phyloP scores from a whole-genome alignment of 805 yeast species.

The Suhomyces xylopsoci region DNA sequence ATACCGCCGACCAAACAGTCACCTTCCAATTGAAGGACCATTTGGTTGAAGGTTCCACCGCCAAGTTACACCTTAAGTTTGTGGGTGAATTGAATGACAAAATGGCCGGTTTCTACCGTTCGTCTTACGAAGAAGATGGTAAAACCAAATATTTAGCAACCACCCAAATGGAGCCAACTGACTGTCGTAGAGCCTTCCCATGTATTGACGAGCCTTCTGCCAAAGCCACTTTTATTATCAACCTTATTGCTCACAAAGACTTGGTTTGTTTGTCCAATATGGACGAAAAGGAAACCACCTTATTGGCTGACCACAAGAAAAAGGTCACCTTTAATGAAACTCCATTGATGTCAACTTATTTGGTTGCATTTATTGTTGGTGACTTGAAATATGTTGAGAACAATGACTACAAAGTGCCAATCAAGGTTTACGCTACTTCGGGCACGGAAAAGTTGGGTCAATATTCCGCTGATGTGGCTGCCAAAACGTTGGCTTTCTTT shows the following conservation, averaged over 20 bases:
- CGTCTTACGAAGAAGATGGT: conserved; percentile 61
- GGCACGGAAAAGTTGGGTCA: conserved; percentile 70
- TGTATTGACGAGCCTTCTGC: conserved; percentile 82
- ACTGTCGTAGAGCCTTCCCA: conserved; percentile 85
- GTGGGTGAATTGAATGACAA: conserved; percentile 67
- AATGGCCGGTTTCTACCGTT: conserved; percentile 82
- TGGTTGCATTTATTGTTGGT: conserved; percentile 80
- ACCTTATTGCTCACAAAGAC: conserved; percentile 53
- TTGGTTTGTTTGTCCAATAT: conserved; percentile 66
- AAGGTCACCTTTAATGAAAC: conserved; percentile 67
- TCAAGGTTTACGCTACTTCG: conserved; percentile 77
- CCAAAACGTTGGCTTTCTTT: conserved; percentile 70
- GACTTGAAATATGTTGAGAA: conserved; percentile 73
- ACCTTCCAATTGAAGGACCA: conserved; percentile 39
- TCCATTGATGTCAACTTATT: conserved; percentile 80
- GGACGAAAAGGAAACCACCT: conserved; percentile 54
- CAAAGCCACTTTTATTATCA: conserved; percentile 68
- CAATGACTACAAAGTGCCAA: conserved; percentile 65
- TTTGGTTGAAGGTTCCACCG: conserved; percentile 34
- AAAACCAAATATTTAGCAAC: conserved; percentile 70
- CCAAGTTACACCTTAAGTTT: conserved; percentile 49
- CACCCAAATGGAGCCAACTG: conserved; percentile 85
- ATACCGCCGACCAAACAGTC: conserved; percentile 38
- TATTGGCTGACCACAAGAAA: conserved; percentile 44
- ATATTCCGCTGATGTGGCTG: conserved; percentile 72